Base-by-base conservation (phyloP, 176 grass and related monocot genomes). In the sorghum (Sorghum bicolor) region DNA sequence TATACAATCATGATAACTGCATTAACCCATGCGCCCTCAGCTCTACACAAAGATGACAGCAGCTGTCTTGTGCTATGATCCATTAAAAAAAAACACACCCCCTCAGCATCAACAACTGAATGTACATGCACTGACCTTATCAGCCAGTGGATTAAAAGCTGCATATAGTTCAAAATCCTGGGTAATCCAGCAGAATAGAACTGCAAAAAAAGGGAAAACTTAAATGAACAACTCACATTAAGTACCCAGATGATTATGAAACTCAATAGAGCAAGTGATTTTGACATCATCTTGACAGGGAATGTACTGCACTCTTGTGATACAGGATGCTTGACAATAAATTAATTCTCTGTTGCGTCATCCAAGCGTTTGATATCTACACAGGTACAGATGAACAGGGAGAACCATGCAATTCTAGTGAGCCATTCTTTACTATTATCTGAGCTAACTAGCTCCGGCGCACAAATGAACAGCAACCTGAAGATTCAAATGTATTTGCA, bases 161-260 rank as follows among this genome's bases (percentile, higher is more conserved):
- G 96, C 93, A 82, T 99, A 99, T 19, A 99, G 86, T 71, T 99
- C 96, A 87, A 99, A 99, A 84, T 99, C 93, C 86, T 96, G 96
- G 53, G 96, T 99, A 82, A 99, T 96, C 96, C 96, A 99, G 78
- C 93, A 96, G 65, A 99, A 81, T 7, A 96, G 26, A 90, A 96
- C 96, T 99, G 86, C 82, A 75, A 64, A 12, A 45, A 8, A 79
- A 45, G 26, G n/a, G 39, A 58, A 77, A 47, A 48, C 15, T 43
- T 36, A 73, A 38, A 32, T 75, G 25, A 85, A 74, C 13, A 22
- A 45, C 76, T 72, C 31, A 79, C 53, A 80, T 78, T 39, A 17
- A 17, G 22, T 33, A 53, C 22, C 20, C 50, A 63, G 39, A 80
- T 70, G 55, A 71, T 70, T 22, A 31, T 29, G 25, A 74, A 44